Base-by-base conservation (phyloP, 805 yeast genomes). In the Tetrapisispora phaffii region DNA sequence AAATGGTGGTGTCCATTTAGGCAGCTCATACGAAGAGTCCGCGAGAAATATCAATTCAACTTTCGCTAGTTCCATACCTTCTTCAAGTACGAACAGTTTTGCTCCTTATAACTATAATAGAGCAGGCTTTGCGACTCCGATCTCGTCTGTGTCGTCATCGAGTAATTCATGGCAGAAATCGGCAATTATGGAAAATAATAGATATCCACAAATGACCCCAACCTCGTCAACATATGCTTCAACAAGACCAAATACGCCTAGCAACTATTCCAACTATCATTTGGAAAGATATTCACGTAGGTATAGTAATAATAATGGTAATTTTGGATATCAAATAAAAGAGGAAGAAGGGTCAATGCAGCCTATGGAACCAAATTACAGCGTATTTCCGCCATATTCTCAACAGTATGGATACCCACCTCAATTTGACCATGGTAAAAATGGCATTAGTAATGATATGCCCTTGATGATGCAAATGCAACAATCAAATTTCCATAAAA, bases 131-230 rank as follows among this genome's bases (percentile, higher is more conserved):
- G 13, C 16, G 10, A 26, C 41, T 12, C 41, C 41, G 24, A 13
- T 24, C 3, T 38, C 41, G 4, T 38, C 41, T 17, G 41, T 38
- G n/a, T 38, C 26, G n/a, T 38, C 41, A 7, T 38, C 41, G 13
- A 19, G n/a, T 26, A 38, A 24, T 26, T 38, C 41, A 12, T 38
- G 41, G 41, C 41, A 38, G n/a, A 38, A 38, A 28, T 6, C 33
- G 9, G 9, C 41, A 38, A 24, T 7, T 19, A 24, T 28, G 12
- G 41, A 38, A 16, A 36, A 15, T 7, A 36, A 15, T 7, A 36
- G 16, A 36, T 4, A 9, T n/a, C 4, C 24, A 6, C 29, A 22
- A 35, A 35, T 15, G 4, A 17, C 39, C 6, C 28, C 39, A 22
- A 22, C 15, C 4, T 35, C 29, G 2, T 21, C 39, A 15, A 7